Evolutionary conservation across 768 basidiomycete species (phyloP), one percentile per base, ranked within the genome.

Genomic region (Coprinopsis cinerea): DNA sequence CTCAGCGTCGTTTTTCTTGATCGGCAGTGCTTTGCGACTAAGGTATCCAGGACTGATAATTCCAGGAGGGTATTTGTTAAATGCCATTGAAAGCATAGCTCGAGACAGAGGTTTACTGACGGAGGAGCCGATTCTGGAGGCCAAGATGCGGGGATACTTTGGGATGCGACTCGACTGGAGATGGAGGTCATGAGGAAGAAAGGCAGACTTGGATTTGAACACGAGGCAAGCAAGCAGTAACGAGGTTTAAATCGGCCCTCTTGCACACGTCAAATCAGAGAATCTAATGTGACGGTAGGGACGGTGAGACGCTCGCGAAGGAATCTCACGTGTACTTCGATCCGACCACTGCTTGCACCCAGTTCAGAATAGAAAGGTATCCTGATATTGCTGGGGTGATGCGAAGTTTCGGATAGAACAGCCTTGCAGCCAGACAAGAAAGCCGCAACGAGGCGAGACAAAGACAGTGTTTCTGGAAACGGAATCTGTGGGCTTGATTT

Each of bases 1-100:
- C 59, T 90, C 88, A 11, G 86, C 89, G 62, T 92, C 88, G 59
- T 77, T 79, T 57, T 84, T 81, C 68, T 89, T 89, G 66, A 89
- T 89, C 46, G 87, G 85, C 51, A 88, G 71, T 28, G 83, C 82
- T 64, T 83, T 85, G 57, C 78, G 76, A 62, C 75, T 82, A 58
- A 82, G 75, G 61, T 82, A 79, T 35, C 79, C 79, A 53, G 76
- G 75, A 55, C 77, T 78, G 55, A 30, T 43, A 26, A 4, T 5
- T 14, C 9, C 18, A 20, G 37, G 7, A 20, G 37, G 18, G 18
- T 10, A 39, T 9, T 20, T 20, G 37, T 39, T 18, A 18, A 7
- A 20, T 9, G 11, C 11, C 6, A 39, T 9, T 13, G 10, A 39
- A 7, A 39, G 9, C 9, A 10, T 39, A 10, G 11, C 9, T 39